Evolutionary conservation across 441 rosid genomes (phyloP).

Genomic region (Euphorbia schlechtendalii): DNA sequence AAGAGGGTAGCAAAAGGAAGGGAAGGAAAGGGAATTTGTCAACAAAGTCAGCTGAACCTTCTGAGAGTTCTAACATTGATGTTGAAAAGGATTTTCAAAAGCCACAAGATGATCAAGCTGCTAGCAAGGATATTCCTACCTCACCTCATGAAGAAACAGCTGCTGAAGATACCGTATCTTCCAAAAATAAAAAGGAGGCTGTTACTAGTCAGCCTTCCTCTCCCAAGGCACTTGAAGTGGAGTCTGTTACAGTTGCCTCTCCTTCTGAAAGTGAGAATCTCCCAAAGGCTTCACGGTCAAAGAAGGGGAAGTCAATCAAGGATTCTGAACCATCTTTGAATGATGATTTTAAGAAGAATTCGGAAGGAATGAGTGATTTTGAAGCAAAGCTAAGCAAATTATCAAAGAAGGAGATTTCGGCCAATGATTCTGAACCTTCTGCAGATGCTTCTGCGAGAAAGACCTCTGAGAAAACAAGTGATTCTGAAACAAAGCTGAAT

Average conservation of each 20-base stretch:
- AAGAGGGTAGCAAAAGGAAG: conserved; percentile 29
- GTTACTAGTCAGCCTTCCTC: conserved; percentile 32
- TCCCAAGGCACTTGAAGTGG: conserved; percentile 40
- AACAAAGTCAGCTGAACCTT: conserved; percentile 32
- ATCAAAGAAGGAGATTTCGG: conserved; percentile 42
- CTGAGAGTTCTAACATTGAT: conserved; percentile 35
- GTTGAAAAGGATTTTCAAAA: conserved; percentile 37
- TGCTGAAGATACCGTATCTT: conserved; percentile 21
- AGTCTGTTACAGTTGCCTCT: conserved; percentile 29
- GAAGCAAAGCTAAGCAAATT: conserved; percentile 44
- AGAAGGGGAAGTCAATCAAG: conserved; percentile 42
- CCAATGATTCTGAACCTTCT: conserved; percentile 39
- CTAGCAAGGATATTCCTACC: conserved; percentile 29
- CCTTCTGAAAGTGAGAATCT: conserved; percentile 35
- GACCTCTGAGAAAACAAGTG: conserved; percentile 43
- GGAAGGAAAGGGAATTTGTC: conserved; percentile 34
- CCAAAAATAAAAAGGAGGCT: conserved; percentile 32
- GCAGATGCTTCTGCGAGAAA: conserved; percentile 15
- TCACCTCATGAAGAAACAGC: conserved; percentile 31
- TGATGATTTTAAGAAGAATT: conserved; percentile 36
- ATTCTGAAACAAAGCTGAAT: conserved; percentile 46
- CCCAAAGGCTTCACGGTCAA: conserved; percentile 37
- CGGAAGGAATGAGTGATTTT: conserved; percentile 47
- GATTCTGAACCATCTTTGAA: conserved; percentile 40
- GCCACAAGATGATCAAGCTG: conserved; percentile 28